Conservation (phyloP, 2,329 filamentous ascomycete genomes). For the Aspergillus sp. region DNA sequence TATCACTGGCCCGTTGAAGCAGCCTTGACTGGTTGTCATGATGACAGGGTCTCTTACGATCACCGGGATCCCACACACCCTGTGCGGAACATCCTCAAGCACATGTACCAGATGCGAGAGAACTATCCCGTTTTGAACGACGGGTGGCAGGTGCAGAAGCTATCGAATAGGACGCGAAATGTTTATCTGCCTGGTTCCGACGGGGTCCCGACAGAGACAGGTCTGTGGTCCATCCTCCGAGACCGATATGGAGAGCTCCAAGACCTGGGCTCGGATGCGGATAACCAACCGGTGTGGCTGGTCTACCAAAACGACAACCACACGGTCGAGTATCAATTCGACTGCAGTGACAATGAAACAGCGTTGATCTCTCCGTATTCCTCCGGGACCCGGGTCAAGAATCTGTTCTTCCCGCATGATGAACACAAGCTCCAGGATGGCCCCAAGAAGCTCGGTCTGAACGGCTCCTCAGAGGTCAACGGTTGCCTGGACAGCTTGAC, state of each 20-base stretch:
- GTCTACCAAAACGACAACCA: slow-evolving; percentile 41
- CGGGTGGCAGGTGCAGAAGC: slow-evolving; percentile 47
- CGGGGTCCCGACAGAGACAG: slow-evolving; percentile 46
- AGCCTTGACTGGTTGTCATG: slow-evolving; percentile 48
- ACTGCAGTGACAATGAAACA: slow-evolving; percentile 44
- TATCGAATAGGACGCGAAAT: slow-evolving; percentile 50
- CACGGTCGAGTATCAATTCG: slow-evolving; percentile 48
- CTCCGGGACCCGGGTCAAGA: slow-evolving; percentile 49
- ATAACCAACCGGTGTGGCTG: slow-evolving; percentile 41
- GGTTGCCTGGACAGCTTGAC: slow-evolving; percentile 50
- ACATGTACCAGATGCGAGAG: slow-evolving; percentile 53
- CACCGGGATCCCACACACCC: slow-evolving; percentile 57
- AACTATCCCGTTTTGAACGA: slow-evolving; percentile 53
- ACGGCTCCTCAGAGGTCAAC: slow-evolving; percentile 40
- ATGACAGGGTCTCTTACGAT: slow-evolving; percentile 50
- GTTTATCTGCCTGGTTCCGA: slow-evolving; percentile 47
- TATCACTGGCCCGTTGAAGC: slow-evolving; percentile 50
- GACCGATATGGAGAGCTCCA: slow-evolving; percentile 45
- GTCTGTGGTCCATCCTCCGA: slow-evolving; percentile 54
- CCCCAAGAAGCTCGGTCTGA: slow-evolving; percentile 39
- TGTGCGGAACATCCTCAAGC: slow-evolving; percentile 52
- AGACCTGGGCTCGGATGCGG: slow-evolving; percentile 36
- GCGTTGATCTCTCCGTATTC: slow-evolving; percentile 52
- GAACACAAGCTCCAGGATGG: slow-evolving; percentile 45
- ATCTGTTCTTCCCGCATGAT: slow-evolving; percentile 56